Base-by-base conservation (phyloP, 768 basidiomycete species). In the Infundibulicybe gibba region DNA sequence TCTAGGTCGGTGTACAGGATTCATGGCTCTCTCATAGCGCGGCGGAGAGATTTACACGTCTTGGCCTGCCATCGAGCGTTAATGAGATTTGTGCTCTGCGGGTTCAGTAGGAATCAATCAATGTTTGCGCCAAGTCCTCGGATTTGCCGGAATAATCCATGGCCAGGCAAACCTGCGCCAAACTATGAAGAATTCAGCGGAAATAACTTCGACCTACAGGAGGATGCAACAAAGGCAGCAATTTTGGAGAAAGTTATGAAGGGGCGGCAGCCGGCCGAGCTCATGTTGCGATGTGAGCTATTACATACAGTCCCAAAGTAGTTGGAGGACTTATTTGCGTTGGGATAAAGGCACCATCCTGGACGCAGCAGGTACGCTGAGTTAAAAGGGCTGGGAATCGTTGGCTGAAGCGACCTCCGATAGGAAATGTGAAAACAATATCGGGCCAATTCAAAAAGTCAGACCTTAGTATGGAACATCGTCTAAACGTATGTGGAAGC, bases 401-500 rank as follows among this genome's bases (percentile, higher is more conserved):
- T 8, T 25, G 25, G 25, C 25, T 8, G 3, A 25, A 25, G 8
- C 8, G 25, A 25, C 3, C 25, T 8, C 25, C 25, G 25, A 25
- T 57, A 91, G 90, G 91, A 40, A 83, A 81, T 58, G 90, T 94
- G 48, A 88, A 87, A 67, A 90, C 84, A 32, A 90, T 90, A 37
- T 90, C 87, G 11, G 90, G 90, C 5, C 85, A 87, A 58, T 94
- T 95, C 69, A 94, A 88, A 61, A 91, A 87, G 68, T 82, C 90
- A 32, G 90, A 94, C 59, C 76, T 98, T 43, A 91, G 91, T 66
- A 67, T 76, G 32, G 89, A 94, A 61, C 91, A 95, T 65, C 80
- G 83, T 56, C 69, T 97, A 53, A 92, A 95, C 72, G 94, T 97
- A 73, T 70, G 87, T 67, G 50, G 48, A 51, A 56, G 45, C 47